Evolutionary conservation across 139 green algal genomes (phyloP), one percentile per base, ranked within the genome.

Genomic region (Volvox africanus): DNA sequence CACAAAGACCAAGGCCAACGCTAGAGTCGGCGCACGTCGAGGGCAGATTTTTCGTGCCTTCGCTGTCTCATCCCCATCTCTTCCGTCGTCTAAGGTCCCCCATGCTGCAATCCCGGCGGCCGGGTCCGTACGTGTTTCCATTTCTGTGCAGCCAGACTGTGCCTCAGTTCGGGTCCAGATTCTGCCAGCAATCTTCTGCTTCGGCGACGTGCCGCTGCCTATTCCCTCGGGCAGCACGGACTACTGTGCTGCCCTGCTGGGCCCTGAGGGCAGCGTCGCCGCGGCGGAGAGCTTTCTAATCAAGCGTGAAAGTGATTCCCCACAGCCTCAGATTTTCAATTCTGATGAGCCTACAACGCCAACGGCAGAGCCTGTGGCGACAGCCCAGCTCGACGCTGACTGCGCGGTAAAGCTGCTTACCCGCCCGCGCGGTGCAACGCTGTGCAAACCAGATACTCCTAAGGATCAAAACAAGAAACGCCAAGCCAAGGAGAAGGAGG

Each of bases 381-480:
- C 32, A 28, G 12, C 75, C 30, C 21, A 81, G 75, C 30, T 81
- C 1, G 75, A 81, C 17, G 75, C 32, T 20, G 75, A 81, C 75
- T 81, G 75, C 78, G 78, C 36, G 16, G 37, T 84, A 9, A 84
- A 30, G 21, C 75, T 81, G 12, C 14, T 81, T 13, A 81, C 75
- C 11, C 75, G 33, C 1, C 32, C 75, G 16, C 75, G 75, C 75
- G 75, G 75, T 24, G 26, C 32, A 30, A 50, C 75, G 1, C 33
- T 30, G 28, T 81, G 13, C 22, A 81, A 81, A 55, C 65, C 65
- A 12, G 65, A 35, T 36, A 68, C 82, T 14, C 22, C 82, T 3
- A 89, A 89, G 68, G 84, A 89, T n/a, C 84, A 89, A 30, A 89
- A 24, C 36, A 89, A 68, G 36, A 5, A 13, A 1, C 26, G 17